phyloP scores from a whole-genome alignment of 1,139 yeast species.

The Casaregolazyma suthepensis region DNA sequence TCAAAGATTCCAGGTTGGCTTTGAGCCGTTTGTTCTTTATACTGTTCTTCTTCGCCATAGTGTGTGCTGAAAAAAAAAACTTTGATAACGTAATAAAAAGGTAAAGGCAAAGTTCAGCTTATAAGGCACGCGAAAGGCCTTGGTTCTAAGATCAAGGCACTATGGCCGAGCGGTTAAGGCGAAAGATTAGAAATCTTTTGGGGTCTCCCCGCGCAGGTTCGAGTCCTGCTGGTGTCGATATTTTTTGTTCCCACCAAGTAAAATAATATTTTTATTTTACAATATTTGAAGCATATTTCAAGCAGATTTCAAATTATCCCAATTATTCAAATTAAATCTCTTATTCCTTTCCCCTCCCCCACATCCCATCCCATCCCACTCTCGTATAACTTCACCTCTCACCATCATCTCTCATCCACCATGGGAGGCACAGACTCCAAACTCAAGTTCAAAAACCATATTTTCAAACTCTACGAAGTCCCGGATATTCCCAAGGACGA shows the following conservation, averaged over 20 bases:
- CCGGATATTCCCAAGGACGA: constrained; percentile 41
- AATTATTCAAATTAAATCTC: too few species aligned
- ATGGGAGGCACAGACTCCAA: constrained; percentile 76
- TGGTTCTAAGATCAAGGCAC: constrained; percentile 35
- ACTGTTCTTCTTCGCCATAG: constrained; percentile 5
- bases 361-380: too few species aligned
- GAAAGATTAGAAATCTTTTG: constrained; percentile 78
- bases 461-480: constrained; percentile 56
- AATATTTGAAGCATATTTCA: too few species aligned
- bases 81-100: background rate
- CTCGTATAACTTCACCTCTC: background rate
- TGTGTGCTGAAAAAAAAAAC: background rate
- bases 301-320: too few species aligned
- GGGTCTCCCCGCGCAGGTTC: constrained; percentile 90
- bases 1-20: constrained; percentile 60
- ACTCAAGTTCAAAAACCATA: constrained; percentile 52
- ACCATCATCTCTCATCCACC: background rate
- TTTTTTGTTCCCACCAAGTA: constrained; percentile 8
- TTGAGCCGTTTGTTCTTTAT: constrained; percentile 42
- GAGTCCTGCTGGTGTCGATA: constrained; percentile 79
- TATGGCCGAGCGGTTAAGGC: constrained; percentile 79
- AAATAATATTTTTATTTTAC: too few species aligned
- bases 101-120: background rate
- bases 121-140: background rate
- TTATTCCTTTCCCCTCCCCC: too few species aligned